Conservation (phyloP, 176 grass and related monocot genomes). For the Alloteropsis semialata region DNA sequence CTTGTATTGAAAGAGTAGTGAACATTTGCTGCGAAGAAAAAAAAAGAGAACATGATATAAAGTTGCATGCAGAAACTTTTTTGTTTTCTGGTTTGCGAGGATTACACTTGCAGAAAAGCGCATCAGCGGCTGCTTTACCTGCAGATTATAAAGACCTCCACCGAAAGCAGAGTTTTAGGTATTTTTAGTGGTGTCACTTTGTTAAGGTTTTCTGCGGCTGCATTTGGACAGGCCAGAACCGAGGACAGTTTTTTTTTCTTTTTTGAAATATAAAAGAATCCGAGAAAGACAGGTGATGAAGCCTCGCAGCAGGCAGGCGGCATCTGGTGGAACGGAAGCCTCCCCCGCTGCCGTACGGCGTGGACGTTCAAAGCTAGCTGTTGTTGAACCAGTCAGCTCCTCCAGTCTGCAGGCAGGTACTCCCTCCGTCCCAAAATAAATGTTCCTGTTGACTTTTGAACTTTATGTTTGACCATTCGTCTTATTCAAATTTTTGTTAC, state of each 20-base stretch:
- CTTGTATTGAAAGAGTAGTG: no score
- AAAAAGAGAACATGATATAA: background rate
- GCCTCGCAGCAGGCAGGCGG: background rate
- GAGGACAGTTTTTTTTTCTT: no score
- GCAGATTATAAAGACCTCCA: background rate
- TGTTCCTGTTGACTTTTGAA: no score
- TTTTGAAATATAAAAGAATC: no score
- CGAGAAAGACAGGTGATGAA: background rate
- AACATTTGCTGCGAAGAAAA: no score
- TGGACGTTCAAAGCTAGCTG: background rate
- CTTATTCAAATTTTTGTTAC: no score
- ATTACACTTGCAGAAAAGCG: background rate
- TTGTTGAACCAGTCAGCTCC: background rate
- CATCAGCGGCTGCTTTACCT: background rate
- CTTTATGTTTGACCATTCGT: no score
- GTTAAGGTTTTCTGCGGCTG: background rate
- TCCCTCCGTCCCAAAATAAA: no score
- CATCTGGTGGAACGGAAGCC: background rate
- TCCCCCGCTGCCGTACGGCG: background rate
- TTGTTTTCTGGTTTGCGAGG: background rate
- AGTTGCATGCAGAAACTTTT: background rate
- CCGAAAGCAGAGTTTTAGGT: background rate
- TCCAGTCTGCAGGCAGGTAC: background rate
- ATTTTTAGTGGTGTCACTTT: background rate
- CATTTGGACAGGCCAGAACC: background rate